phyloP scores from a whole-genome alignment of 2,329 filamentous ascomycete genomes.

The Exophiala bonariae region DNA sequence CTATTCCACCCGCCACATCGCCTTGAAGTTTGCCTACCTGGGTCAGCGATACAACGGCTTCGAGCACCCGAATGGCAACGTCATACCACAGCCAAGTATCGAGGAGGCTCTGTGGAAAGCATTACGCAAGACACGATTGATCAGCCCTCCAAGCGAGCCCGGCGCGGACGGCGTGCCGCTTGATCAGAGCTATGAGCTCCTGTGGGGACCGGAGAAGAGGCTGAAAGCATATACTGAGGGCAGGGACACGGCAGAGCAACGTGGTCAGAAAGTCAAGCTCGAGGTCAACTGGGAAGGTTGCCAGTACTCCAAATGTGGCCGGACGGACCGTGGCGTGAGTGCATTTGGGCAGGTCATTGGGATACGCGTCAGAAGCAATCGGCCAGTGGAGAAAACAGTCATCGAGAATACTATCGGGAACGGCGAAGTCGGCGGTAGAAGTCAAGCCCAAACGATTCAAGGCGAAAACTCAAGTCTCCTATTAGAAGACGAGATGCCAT shows the following conservation, averaged over 20 bases:
- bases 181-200: conserved; percentile 47
- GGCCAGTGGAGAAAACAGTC: conserved; percentile 56
- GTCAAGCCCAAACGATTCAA: no score
- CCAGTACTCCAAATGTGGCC: conserved; percentile 92
- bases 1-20: conserved; percentile 81
- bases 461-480: background rate
- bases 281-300: conserved; percentile 75
- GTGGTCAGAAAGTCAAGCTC: conserved; percentile 30
- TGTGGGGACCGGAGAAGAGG: conserved; percentile 18
- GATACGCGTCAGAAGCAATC: conserved; percentile 76
- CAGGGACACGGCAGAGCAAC: conserved; percentile 8
- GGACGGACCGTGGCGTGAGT: conserved; percentile 90
- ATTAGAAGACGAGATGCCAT: conserved; percentile 25
- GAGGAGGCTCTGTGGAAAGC: conserved; percentile 95
- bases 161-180: conserved; percentile 36
- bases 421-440: no score
- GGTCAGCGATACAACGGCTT: conserved; percentile 91
- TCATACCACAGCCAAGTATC: conserved; percentile 72
- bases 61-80: conserved; percentile 76
- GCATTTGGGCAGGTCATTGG: conserved; percentile 95
- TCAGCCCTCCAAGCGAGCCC: conserved; percentile 64
- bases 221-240: conserved; percentile 18
- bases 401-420: no score
- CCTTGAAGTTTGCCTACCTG: conserved; percentile 90
- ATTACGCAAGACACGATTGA: conserved; percentile 75